Evolutionary conservation across 1,139 yeast species (phyloP), one percentile per base, ranked within the genome.

Genomic region (Zygosaccharomyces pseudobailii): DNA sequence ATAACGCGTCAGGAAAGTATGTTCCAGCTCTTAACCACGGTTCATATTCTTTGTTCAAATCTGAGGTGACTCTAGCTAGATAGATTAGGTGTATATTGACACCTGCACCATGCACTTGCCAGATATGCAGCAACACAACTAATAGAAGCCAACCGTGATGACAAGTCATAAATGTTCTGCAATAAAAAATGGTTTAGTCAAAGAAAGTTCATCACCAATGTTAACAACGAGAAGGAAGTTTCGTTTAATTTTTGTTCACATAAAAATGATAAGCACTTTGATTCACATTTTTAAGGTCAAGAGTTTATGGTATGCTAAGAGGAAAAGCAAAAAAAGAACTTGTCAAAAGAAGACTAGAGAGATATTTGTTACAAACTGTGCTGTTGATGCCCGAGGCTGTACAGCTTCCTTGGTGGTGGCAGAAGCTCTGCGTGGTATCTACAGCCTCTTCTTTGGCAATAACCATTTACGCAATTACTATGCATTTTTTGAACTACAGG

Each of bases 401-500:
- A 17, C 36, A 43, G 27, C 48, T 56, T 13, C 58, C 57, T 8
- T 33, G 31, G 36, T 51, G 55, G 55, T 54, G 58, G 58, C 55
- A 55, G 38, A 35, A 45, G 39, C 47, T 47, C 24, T 54, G 60
- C 34, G 31, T 43, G 36, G 40, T 44, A 21, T 51, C 35, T 36
- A 43, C 40, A 35, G 42, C 36, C 24, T 36, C 25, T 24, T 47
- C 49, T 19, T 40, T 50, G 28, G 45, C 27, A 21, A 71, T 77
- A 7, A 75, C 86, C 1, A 36, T 67, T 2, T 54, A 67, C 5
- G 74, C 83, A 2, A 78, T 83, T 3, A 66, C 63, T 36, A 61
- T 72, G 50, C 90, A 84, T 45, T 66, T 81, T 33, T 65, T 66
- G 45, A 89, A 90, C 69, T 92, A 92, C 67, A 70, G 97, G 42